Base-by-base conservation (phyloP, 176 grass and related monocot species). In the Panicum miliaceum region DNA sequence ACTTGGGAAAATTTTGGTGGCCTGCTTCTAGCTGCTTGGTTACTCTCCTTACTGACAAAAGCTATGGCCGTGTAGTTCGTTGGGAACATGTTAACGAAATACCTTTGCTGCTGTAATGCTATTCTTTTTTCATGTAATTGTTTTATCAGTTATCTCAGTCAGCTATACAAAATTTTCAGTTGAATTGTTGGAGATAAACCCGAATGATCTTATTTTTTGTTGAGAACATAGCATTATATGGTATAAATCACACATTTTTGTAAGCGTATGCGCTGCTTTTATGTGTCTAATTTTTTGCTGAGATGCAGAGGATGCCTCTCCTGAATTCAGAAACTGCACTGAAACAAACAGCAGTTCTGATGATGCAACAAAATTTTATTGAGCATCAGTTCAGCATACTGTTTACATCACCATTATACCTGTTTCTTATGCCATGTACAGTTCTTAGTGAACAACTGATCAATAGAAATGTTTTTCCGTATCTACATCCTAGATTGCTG, bases 401-500 rank as follows among this genome's bases (percentile, higher is more conserved):
- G 29, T 76, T 36, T 66, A 38, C 50, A 75, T 67, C 19, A 51
- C 14, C 10, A 22, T 32, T 20, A 59, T 37, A 57, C 15, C 10
- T 74, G 59, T 45, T 65, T 62, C 25, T 84, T 25, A 5, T 12
- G 46, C 16, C 4, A 63, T 62, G 13, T 81, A 71, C 63, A 74
- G 13, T 45, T 37, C 41, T 51, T 20, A 10, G 29, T 11, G n/a
- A 23, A 63, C 12, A 60, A 29, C 23, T 32, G 23, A 29, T 18
- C 45, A 40, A 58, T 14, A 35, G 20, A 12, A 18, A 2, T 67
- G 46, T 42, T 70, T 69, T n/a, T 19, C 18, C 50, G 57, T 84
- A 19, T 73, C 86, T 87, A 95, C 89, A 95, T 93, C 16, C 92
- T 88, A 36, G 87, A 93, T 42, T 91, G 87, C 57, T 85, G 91